Evolutionary conservation across 2,329 filamentous ascomycete species (phyloP).

Genomic region (Cyphellophora europaea): DNA sequence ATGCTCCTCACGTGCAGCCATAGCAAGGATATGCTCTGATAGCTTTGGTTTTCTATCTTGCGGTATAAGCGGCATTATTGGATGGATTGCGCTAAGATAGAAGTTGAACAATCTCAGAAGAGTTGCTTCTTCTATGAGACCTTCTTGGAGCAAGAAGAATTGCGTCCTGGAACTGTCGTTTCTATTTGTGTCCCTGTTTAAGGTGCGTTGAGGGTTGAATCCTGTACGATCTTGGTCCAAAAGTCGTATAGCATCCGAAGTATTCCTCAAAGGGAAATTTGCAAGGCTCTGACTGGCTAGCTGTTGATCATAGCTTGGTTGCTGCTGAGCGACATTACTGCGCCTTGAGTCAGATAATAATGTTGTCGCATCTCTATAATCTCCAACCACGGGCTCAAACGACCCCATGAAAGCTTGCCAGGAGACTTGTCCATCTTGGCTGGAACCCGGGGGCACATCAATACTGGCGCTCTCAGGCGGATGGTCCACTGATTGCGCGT

Average conservation of each 20-base stretch:
- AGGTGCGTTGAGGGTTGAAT: too few species aligned
- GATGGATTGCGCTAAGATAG: conserved; percentile 6
- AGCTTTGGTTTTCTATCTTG: conserved; percentile 7
- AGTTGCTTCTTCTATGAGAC: conserved; percentile 6
- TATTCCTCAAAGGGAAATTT: conserved; percentile 8
- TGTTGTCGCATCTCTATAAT: too few species aligned
- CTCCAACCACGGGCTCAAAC: too few species aligned
- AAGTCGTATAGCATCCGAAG: conserved; percentile 9
- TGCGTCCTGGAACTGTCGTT: conserved; percentile 4
- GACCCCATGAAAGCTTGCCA: too few species aligned
- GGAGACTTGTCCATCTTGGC: too few species aligned
- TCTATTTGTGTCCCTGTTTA: too few species aligned
- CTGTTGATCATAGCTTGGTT: conserved; percentile 6
- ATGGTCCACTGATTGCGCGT: too few species aligned
- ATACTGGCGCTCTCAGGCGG: background rate
- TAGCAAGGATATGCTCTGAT: conserved; percentile 7
- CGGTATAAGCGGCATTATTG: conserved; percentile 9
- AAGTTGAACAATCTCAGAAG: conserved; percentile 8
- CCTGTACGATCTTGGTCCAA: conserved; percentile 9
- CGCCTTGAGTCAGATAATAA: too few species aligned
- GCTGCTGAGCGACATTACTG: background rate
- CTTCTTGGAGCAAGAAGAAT: conserved; percentile 8
- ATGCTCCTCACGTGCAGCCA: conserved; percentile 6
- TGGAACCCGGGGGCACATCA: too few species aligned
- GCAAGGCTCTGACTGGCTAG: conserved; percentile 6